Evolutionary conservation across 768 basidiomycete genomes (phyloP), one percentile per base, ranked within the genome.

Genomic region (Sistotremastrum suecicum): DNA sequence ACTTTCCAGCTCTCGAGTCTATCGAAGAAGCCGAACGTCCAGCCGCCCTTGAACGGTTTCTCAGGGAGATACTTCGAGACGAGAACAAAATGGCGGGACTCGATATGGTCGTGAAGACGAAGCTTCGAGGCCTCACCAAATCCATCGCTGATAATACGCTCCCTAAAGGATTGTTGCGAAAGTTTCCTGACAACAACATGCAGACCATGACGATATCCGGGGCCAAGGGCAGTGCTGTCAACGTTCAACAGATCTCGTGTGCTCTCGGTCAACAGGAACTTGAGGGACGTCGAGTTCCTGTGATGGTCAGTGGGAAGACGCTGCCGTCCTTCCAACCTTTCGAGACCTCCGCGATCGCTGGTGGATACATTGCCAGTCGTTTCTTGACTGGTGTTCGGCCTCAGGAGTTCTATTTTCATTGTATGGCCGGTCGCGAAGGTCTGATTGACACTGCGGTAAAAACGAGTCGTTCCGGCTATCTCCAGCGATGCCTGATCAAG

Each of bases 391-490:
- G 95, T 45, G 80, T 99, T 61, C 87, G 84, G 54, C 95, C 95
- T 0, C 95, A 99, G 60, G 95, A 99, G 62, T 99, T 97, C 66
- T 99, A 95, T 68, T 99, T 99, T 73, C 95, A 99, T 66, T 98
- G 95, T 60, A 99, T 99, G 95, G 95, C 95, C 48, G 95, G 95
- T 44, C 78, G 95, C 54, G 95, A 99, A 68, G 95, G 95, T 58
- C 74, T 99, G 36, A 99, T 99, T 57, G 95, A 99, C 58, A 99
- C 95, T 4, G 95, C 95, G 35, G 94, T 99, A 60, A 99, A 99
- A 68, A 99, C 95, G 3, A 88, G 85, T 51, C 90, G 95, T 45
- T 98, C 95, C 3, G 95, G 95, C 12, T 99, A 99, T 62, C 75
- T 99, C 12, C 95, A 99, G 61, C 78, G 95, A 41, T 98, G 95